phyloP scores from a whole-genome alignment of 108 stramenopile genomes.

The Asterionellopsis glacialis region DNA sequence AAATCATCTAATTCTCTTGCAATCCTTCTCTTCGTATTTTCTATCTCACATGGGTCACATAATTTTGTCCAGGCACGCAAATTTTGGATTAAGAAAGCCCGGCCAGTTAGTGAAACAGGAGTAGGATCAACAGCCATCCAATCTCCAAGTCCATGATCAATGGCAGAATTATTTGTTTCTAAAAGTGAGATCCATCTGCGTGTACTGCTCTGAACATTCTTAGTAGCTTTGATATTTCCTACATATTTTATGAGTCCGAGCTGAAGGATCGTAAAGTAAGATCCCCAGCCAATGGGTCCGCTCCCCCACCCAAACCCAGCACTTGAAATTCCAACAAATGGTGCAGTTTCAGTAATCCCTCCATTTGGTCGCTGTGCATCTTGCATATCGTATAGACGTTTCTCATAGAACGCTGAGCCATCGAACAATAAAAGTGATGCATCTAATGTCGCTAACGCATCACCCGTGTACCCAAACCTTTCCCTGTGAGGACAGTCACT shows the following conservation, averaged over 20 bases:
- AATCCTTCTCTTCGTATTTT: neutral
- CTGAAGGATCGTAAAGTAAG: neutral
- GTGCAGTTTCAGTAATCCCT: conserved; percentile 19
- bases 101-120: neutral
- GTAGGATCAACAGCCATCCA: conserved; percentile 27
- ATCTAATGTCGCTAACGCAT: conserved; percentile 34
- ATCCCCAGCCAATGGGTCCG: conserved; percentile 12
- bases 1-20: too few relatives aligned
- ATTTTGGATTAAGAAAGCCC: neutral
- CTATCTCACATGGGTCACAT: neutral
- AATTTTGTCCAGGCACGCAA: too few relatives aligned
- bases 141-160: conserved; percentile 36
- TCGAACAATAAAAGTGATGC: conserved; percentile 39
- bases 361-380: conserved; percentile 33
- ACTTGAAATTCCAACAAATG: conserved; percentile 37
- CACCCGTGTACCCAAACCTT: conserved; percentile 51
- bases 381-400: conserved; percentile 32
- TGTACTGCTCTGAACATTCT: neutral
- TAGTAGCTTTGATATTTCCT: neutral
- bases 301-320: conserved; percentile 30
- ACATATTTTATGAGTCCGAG: neutral
- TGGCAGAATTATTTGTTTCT: neutral
- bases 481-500: conserved; percentile 58
- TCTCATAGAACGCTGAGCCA: conserved; percentile 43
- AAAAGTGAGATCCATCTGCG: neutral